Evolutionary conservation across 768 basidiomycete species (phyloP), one percentile per base, ranked within the genome.

Genomic region (Tylopilus vinaceipallidus): DNA sequence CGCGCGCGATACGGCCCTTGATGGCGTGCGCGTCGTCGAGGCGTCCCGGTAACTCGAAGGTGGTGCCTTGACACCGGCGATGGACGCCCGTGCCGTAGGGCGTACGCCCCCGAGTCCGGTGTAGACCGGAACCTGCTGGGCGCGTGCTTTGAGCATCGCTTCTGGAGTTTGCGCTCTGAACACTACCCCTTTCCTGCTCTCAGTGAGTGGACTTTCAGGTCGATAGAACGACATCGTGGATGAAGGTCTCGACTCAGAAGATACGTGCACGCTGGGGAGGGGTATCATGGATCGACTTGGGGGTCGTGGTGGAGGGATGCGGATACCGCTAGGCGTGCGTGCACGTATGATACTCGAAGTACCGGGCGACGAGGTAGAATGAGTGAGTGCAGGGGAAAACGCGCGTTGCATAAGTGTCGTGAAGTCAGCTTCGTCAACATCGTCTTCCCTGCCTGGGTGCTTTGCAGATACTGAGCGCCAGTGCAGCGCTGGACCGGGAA

Each of bases 231-330:
- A 91, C 79, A 87, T 80, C 6, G 86, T 77, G 2, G 88, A 82
- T 1, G 78, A 76, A 1, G 89, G 85, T 29, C 88, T 76, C 17
- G 88, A 89, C 9, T 82, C 79, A 5, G 83, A 79, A 3, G 81
- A 81, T 34, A 88, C 69, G 47, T 86, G 84, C 3, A 91, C 73
- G 54, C 77, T 83, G 8, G 90, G 89, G 22, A 90, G 76, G 19
- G 89, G 89, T 48, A 92, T 90, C 81, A 81, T 86, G 6, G 91
- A 92, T 46, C 86, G 79, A 60, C 89, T 90, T 2, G 89, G 88
- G 24, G 89, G 89, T 29, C 89, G 78, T 11, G 82, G 78, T 24
- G 81, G 81, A 60, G 83, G 84, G 13, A 66, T 58, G 38, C 64
- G 71, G 26, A 70, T 41, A 62, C 72, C 65, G 23, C 68, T 68